Evolutionary conservation across 2,329 filamentous ascomycete genomes (phyloP), one percentile per base, ranked within the genome.

Genomic region (Ramularia endophylla): DNA sequence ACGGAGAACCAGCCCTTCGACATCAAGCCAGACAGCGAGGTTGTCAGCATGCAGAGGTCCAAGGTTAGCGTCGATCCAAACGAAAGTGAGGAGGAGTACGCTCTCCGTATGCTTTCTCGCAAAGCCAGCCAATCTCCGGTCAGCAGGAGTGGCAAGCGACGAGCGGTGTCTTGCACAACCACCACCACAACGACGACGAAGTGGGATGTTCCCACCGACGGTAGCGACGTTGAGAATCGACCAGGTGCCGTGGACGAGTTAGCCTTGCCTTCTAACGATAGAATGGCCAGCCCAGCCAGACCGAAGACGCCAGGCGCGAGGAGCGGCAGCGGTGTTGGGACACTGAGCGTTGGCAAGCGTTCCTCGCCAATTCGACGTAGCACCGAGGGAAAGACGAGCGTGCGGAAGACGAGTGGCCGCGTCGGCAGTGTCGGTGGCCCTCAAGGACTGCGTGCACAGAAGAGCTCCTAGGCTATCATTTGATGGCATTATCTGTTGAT

Each of bases 61-160:
- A 81, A 78, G n/a, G 40, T 48, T 11, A 73, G 75, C 13, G 28
- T 48, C 9, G 75, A 74, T 31, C 59, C 68, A 34, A 83, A 89
- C 36, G 85, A 92, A 60, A 85, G 83, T 15, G 88, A 95, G 46
- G 87, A 94, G 45, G 88, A 94, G 58, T 87, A 95, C 61, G 77
- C 79, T 55, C 67, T 94, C 33, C 83, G 87, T 36, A 80, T 87
- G 73, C 77, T 72, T 20, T 77, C 78, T 43, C 82, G 75, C 54
- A 85, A 81, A 67, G 69, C 68, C 28, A 83, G 75, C 15, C 77
- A 75, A 51, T 83, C 75, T 40, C 85, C 74, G 0, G 57, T 60
- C 15, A 56, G 59, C 25, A 76, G 69, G 44, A 74, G 71, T 55
- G 78, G 80, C 43, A 83, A 80, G 67, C 67, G 72, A 40, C 75